Percentiles rank a stretch among this genome's conserved stretches.
These are phyloP conservation scores for Pyrenophora teres DNA, from an alignment of 2,329 filamentous ascomycete species.

Conservation along the genomic window DNA sequence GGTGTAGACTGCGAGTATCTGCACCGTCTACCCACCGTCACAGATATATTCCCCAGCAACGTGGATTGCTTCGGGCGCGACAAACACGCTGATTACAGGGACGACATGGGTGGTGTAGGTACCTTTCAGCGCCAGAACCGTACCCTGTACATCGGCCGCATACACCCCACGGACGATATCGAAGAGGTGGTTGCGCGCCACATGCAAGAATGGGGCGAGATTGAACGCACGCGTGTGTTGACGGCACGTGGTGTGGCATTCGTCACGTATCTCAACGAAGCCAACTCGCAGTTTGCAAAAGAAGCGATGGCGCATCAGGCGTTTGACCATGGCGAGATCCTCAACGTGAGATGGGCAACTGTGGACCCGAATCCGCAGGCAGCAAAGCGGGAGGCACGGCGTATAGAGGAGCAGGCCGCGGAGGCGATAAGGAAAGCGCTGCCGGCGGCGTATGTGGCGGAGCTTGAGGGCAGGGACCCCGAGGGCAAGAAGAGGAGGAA, in stretches of 20 bases:
- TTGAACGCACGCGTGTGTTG: slow-evolving; percentile 85
- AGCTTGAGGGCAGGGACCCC: slow-evolving; percentile 89
- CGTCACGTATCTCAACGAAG: slow-evolving; percentile 88
- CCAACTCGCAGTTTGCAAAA: slow-evolving; percentile 55
- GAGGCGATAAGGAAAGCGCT: slow-evolving; percentile 88
- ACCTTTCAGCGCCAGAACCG: slow-evolving; percentile 92
- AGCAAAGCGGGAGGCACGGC: slow-evolving; percentile 84
- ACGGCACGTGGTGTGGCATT: slow-evolving; percentile 91
- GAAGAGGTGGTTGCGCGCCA: slow-evolving; percentile 94
- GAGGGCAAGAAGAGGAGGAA: slow-evolving; percentile 86
- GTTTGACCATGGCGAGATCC: slow-evolving; percentile 85
- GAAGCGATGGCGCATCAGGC: slow-evolving; percentile 96
- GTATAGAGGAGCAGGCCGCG: slow-evolving; percentile 93
- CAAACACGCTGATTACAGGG: slow-evolving; percentile 89
- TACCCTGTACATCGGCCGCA: slow-evolving; percentile 89
- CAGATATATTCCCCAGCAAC: slow-evolving; percentile 91
- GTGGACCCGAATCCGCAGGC: slow-evolving; percentile 95
- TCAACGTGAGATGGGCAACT: slow-evolving; percentile 97
- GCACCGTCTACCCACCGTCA: slow-evolving; percentile 82
- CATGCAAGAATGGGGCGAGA: slow-evolving; percentile 94
- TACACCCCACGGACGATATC: slow-evolving; percentile 95
- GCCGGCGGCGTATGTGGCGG: slow-evolving; percentile 86
- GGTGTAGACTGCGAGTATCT: slow-evolving; percentile 94
- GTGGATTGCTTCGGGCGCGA: slow-evolving; percentile 94
- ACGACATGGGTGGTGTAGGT: slow-evolving; percentile 97